A percentile compares a stretch with the other conserved stretches of the same genome.
Evolutionary conservation across 2,329 filamentous ascomycete species (phyloP).

Genomic region (Colletotrichum simmondsii): DNA sequence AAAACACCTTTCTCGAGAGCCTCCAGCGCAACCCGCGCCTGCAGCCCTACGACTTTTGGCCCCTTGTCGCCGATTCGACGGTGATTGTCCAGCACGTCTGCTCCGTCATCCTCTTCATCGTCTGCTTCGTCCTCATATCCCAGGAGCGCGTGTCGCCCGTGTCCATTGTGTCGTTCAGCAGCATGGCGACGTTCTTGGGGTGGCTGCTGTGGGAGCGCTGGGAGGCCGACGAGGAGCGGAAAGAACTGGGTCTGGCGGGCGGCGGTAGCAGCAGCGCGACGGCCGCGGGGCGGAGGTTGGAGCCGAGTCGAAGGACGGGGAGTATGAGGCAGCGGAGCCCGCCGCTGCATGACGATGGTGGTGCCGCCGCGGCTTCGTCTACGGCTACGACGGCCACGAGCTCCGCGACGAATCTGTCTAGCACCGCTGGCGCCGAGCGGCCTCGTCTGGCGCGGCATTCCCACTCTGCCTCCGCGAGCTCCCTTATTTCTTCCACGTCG

Average conservation of each 20-base stretch:
- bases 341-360: conserved; percentile 18
- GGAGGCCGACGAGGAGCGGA: conserved; percentile 72
- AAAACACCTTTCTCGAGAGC: conserved; percentile 95
- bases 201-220: conserved; percentile 95
- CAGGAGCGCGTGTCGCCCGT: conserved; percentile 89
- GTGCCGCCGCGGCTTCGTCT: not conserved
- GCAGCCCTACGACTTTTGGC: conserved; percentile 98
- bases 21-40: conserved; percentile 93
- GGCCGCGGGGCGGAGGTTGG: conserved; percentile 45
- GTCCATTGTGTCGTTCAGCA: conserved; percentile 88
- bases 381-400: conserved; percentile 19
- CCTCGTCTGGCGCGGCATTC: conserved; percentile 51
- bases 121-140: conserved; percentile 92
- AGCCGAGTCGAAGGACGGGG: conserved; percentile 47
- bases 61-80: conserved; percentile 91
- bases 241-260: not conserved
- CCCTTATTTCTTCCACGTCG: conserved; percentile 59
- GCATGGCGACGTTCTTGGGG: conserved; percentile 82
- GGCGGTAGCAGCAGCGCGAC: conserved; percentile 41
- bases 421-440: conserved; percentile 29
- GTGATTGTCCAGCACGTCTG: conserved; percentile 98
- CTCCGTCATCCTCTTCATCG: conserved; percentile 92
- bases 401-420: conserved; percentile 14
- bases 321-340: conserved; percentile 47
- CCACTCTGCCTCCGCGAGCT: conserved; percentile 65